Evolutionary conservation across 768 basidiomycete species (phyloP).

Genomic region (Nevesoporus exiguus): DNA sequence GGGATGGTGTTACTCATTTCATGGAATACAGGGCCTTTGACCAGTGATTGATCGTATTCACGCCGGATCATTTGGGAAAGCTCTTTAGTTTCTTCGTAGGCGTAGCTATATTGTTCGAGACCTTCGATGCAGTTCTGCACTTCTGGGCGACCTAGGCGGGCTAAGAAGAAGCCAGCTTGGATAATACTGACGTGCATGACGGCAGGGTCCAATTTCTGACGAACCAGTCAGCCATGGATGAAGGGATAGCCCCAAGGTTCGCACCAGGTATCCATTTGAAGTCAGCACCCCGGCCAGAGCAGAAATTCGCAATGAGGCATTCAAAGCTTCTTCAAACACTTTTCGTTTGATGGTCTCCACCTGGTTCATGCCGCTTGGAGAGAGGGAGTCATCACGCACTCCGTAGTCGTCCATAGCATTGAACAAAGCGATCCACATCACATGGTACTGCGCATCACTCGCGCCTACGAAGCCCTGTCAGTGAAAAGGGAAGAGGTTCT

Average conservation of each 20-base stretch:
- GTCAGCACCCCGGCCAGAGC: constrained; percentile 85
- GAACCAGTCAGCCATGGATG: constrained; percentile 4
- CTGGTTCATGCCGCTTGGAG: constrained; percentile 45
- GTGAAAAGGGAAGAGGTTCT: background rate
- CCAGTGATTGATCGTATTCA: constrained; percentile 41
- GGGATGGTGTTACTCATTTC: constrained; percentile 39
- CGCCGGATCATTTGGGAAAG: constrained; percentile 63
- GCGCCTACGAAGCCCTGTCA: constrained; percentile 44
- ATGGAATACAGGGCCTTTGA: constrained; percentile 37
- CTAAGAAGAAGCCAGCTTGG: constrained; percentile 79
- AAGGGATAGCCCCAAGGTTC: constrained; percentile 21
- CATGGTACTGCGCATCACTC: constrained; percentile 86
- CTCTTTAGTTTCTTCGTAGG: constrained; percentile 83
- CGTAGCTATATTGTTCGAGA: constrained; percentile 82
- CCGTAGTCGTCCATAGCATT: constrained; percentile 84
- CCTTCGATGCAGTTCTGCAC: constrained; percentile 81
- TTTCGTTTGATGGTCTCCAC: constrained; percentile 66
- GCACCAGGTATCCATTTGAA: constrained; percentile 81
- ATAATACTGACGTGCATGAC: constrained; percentile 87
- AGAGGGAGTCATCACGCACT: constrained; percentile 53
- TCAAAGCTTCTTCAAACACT: constrained; percentile 76
- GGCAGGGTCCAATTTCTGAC: constrained; percentile 75
- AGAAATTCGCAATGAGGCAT: constrained; percentile 83
- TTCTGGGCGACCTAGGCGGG: constrained; percentile 78
- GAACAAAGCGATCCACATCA: constrained; percentile 86